These are phyloP conservation scores for Petasospora rhodanensis DNA, from an alignment of 1,139 yeast genomes.

Conservation along the genomic window DNA sequence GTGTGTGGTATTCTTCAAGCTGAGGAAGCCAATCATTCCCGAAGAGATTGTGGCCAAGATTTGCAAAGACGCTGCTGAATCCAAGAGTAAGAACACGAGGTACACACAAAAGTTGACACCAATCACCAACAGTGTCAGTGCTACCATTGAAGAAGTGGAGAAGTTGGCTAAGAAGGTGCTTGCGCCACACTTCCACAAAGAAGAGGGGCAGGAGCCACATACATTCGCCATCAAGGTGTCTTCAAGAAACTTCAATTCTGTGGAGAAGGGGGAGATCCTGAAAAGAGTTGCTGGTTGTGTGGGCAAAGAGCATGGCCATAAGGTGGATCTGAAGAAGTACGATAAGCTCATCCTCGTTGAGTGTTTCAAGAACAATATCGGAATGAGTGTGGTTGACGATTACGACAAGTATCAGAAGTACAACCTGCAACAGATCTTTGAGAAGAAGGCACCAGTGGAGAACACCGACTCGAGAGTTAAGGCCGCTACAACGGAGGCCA, in stretches of 20 bases:
- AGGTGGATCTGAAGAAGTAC: slow-evolving; percentile 75
- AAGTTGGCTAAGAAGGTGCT: slow-evolving; percentile 55
- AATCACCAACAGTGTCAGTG: slow-evolving; percentile 67
- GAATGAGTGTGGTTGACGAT: slow-evolving; percentile 72
- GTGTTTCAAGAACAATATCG: slow-evolving; percentile 79
- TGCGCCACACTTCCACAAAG: slow-evolving; percentile 63
- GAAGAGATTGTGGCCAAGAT: slow-evolving; percentile 59
- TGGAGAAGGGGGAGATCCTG: slow-evolving; percentile 67
- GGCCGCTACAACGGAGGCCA: slow-evolving; percentile 6
- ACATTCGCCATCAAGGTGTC: slow-evolving; percentile 82
- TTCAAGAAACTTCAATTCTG: slow-evolving; percentile 70
- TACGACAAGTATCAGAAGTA: slow-evolving; percentile 52
- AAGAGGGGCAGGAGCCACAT: slow-evolving; percentile 41
- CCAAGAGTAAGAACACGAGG: slow-evolving; percentile 54
- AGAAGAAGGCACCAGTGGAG: slow-evolving; percentile 33
- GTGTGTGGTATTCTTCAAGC: slow-evolving; percentile 79
- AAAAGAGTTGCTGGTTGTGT: slow-evolving; percentile 67
- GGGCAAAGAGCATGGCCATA: slow-evolving; percentile 66
- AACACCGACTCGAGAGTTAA: slow-evolving; percentile 10
- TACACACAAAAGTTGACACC: slow-evolving; percentile 81
- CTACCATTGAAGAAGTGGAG: slow-evolving; percentile 62
- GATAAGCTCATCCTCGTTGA: slow-evolving; percentile 80
- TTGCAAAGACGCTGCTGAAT: slow-evolving; percentile 54
- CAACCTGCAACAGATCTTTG: slow-evolving; percentile 60
- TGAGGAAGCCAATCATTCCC: slow-evolving; percentile 75